These are phyloP conservation scores for Otatea glauca DNA, from an alignment of 176 grass and related monocot genomes.

Conservation along the genomic window DNA sequence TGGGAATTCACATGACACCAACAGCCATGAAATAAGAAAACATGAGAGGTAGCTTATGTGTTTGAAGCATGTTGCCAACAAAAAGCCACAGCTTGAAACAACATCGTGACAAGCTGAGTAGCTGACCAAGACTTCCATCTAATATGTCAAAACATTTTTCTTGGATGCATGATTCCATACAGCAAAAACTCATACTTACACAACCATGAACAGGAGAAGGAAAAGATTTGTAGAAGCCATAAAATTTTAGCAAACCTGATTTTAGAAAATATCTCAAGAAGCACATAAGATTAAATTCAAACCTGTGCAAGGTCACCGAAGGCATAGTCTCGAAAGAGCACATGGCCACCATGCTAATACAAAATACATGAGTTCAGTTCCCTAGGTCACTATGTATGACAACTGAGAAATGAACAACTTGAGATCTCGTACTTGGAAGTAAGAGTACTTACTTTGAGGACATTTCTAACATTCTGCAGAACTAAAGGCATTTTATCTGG, in stretches of 20 bases:
- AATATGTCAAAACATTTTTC: conserved; percentile 16
- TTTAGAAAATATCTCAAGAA: background rate
- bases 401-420: conserved; percentile 15
- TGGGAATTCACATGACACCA: background rate
- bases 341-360: conserved; percentile 68
- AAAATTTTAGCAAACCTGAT: conserved; percentile 26
- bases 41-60: background rate
- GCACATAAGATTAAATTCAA: conserved; percentile 12
- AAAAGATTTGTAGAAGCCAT: background rate
- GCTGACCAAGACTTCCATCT: background rate
- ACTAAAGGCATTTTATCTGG: conserved; percentile 87
- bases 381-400: conserved; percentile 1
- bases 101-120: background rate
- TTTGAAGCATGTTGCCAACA: background rate
- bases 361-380: conserved; percentile 40
- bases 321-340: conserved; percentile 93
- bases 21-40: background rate
- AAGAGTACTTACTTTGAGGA: conserved; percentile 77
- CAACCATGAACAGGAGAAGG: background rate
- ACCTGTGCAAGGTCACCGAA: conserved; percentile 95
- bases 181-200: background rate
- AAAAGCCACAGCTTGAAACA: conserved; percentile 4
- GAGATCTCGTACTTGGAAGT: conserved; percentile 12
- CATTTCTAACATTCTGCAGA: conserved; percentile 61
- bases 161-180: background rate